Evolutionary conservation across 371 early-diverging fungal species (phyloP), one percentile per base, ranked within the genome.

Genomic region (Mucor racemosus): DNA sequence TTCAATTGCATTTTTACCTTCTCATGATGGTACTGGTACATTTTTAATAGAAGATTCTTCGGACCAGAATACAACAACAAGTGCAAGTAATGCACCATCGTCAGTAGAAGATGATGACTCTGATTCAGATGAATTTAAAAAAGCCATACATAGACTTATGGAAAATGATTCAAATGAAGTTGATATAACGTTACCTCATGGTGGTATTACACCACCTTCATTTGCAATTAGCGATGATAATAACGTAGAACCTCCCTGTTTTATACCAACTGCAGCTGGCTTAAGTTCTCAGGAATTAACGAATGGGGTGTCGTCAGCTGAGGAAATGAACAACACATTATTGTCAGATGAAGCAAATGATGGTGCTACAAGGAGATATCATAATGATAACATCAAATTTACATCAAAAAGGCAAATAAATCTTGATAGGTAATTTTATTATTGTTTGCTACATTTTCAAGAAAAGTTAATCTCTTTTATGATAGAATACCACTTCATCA

Each of bases 21-120:
- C 75, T 17, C 82, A 82, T 67, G 82, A 82, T 54, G 82, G 82
- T 13, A 82, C 82, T 21, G 82, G 82, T 7, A 74, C 77, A 8
- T 82, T 82, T 69, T 17, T 74, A 11, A 64, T 68, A 21, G 72
- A 73, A 34, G 61, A 73, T 17, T 69, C 64, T 5, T 71, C 68
- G 11, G 69, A 69, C 56, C 72, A 68, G 31, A 71, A 65, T 10
- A 65, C 59, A 39, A 60, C n/a, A 13, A 65, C 46, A 9, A 60
- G 31, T 46, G 39, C 36, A 21, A 15, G 50, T 21, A 55, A 55
- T 55, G 34, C 33, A 35, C 14, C 55, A 15, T 55, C 55, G 13
- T 50, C 50, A 31, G 57, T 53, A 14, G 42, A 65, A 19, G 66
- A 66, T 21, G 65, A 73, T 39, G 62, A 46, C 35, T 55, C 55